Evolutionary conservation across 2,329 filamentous ascomycete species (phyloP).

Genomic region (Trichophyton simii): DNA sequence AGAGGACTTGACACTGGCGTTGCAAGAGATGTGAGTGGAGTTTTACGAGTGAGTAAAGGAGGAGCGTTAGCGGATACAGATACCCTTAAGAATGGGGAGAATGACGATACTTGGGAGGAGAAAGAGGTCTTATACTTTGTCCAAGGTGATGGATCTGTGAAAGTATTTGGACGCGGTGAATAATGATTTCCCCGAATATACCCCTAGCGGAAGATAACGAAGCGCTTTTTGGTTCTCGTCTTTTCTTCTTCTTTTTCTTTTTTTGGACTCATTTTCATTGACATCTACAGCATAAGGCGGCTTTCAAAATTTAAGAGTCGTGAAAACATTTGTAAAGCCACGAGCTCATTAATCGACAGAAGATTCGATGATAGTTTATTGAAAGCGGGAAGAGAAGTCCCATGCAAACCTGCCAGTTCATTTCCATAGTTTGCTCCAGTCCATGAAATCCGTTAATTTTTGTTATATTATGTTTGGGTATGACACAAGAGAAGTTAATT

Average conservation of each 20-base stretch:
- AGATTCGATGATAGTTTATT: background rate
- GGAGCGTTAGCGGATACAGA: slow-evolving; percentile 27
- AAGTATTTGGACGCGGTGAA: slow-evolving; percentile 73
- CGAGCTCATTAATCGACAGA: background rate
- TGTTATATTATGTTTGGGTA: slow-evolving; percentile 5
- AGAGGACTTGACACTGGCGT: slow-evolving; percentile 72
- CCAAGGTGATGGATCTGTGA: slow-evolving; percentile 63
- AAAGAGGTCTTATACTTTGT: slow-evolving; percentile 73
- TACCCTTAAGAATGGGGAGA: slow-evolving; percentile 14
- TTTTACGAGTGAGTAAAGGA: slow-evolving; percentile 60
- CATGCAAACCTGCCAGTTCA: background rate
- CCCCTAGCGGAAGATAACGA: background rate
- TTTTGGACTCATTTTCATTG: background rate
- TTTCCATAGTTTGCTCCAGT: background rate
- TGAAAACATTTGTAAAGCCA: background rate
- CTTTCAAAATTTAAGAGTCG: background rate
- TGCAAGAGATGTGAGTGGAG: slow-evolving; percentile 83
- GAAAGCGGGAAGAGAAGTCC: background rate
- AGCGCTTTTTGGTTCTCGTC: background rate
- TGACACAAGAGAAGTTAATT: background rate
- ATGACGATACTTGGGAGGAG: slow-evolving; percentile 31
- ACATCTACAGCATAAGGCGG: background rate
- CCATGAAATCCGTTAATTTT: slow-evolving; percentile 5
- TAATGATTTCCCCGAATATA: slow-evolving; percentile 2
- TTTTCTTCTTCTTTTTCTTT: background rate